A percentile compares a stretch with the other conserved stretches of the same genome.
Evolutionary conservation across 129 eudicot species (phyloP).

Genomic region (Artemisia argyi): DNA sequence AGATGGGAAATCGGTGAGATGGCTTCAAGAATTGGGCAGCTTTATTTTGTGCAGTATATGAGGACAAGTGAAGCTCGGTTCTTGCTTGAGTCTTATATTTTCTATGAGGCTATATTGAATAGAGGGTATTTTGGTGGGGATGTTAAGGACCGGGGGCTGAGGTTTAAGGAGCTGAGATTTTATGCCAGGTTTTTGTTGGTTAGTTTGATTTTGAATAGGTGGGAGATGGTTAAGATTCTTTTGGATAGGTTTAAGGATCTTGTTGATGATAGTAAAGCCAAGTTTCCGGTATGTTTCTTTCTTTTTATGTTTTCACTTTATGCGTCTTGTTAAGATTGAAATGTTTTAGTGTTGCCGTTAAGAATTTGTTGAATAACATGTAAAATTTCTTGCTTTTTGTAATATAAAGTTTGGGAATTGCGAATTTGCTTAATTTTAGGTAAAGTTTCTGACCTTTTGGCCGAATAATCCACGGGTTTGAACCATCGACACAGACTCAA

Average conservation of each 20-base stretch:
- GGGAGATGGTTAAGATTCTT: slow-evolving; percentile 71
- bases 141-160: slow-evolving; percentile 65
- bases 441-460: no score
- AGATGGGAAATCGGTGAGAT: slow-evolving; percentile 99
- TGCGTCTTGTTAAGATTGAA: no score
- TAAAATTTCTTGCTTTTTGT: no score
- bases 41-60: slow-evolving; percentile 86
- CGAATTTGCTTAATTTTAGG: no score
- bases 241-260: slow-evolving; percentile 63
- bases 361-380: no score
- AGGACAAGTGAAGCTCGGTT: slow-evolving; percentile 90
- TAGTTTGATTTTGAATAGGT: slow-evolving; percentile 64
- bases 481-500: no score
- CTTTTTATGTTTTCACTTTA: no score
- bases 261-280: slow-evolving; percentile 62
- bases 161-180: slow-evolving; percentile 97
- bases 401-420: no score
- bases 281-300: slow-evolving; percentile 60
- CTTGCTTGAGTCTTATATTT: slow-evolving; percentile 73
- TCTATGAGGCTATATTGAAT: slow-evolving; percentile 77
- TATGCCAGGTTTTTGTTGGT: slow-evolving; percentile 96
- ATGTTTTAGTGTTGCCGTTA: no score
- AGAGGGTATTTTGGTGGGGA: slow-evolving; percentile 58
- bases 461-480: no score
- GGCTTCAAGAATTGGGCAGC: slow-evolving; percentile 96